A percentile compares a stretch with the other conserved stretches of the same genome.
Conservation (phyloP, 2,329 filamentous ascomycete species). For the Fusarium domesticum region DNA sequence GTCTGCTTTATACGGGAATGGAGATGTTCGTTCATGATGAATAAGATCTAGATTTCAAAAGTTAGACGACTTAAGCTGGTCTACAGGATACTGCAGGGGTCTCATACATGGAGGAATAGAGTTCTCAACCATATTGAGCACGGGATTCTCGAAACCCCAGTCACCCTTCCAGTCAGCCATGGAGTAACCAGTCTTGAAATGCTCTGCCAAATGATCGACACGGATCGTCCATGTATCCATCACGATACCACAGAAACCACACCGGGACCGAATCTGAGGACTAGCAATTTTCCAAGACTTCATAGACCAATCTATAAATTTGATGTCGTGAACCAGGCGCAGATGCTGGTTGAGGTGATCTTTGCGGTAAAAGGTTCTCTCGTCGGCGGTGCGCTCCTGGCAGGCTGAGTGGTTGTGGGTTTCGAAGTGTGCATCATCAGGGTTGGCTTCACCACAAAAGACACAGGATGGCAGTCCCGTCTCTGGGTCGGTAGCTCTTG, state of each 20-base stretch:
- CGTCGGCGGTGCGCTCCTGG: constrained; percentile 59
- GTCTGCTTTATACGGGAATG: constrained; percentile 52
- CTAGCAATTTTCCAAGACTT: constrained; percentile 59
- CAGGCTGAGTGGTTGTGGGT: constrained; percentile 61
- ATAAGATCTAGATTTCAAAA: constrained; percentile 54
- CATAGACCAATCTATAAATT: constrained; percentile 63
- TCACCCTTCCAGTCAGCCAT: constrained; percentile 70
- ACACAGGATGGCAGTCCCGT: constrained; percentile 57
- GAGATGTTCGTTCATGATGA: constrained; percentile 58
- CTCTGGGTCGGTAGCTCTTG: constrained; percentile 54
- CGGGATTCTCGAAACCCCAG: constrained; percentile 62
- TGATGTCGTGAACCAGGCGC: constrained; percentile 60
- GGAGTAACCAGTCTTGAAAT: constrained; percentile 63
- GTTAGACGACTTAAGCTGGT: constrained; percentile 41
- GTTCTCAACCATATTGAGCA: constrained; percentile 63
- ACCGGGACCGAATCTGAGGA: constrained; percentile 60
- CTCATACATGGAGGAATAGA: constrained; percentile 63
- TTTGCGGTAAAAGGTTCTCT: constrained; percentile 65
- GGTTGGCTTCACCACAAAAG: constrained; percentile 57
- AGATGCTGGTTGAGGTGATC: constrained; percentile 66
- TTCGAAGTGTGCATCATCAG: constrained; percentile 55
- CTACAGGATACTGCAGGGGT: constrained; percentile 36
- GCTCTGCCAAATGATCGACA: constrained; percentile 63
- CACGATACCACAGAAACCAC: constrained; percentile 62
- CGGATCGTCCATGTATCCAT: constrained; percentile 61